Percentiles rank a stretch among this genome's conserved stretches.
phyloP scores from a whole-genome alignment of 495 filamentous ascomycete species.

The Penicillium canescens region DNA sequence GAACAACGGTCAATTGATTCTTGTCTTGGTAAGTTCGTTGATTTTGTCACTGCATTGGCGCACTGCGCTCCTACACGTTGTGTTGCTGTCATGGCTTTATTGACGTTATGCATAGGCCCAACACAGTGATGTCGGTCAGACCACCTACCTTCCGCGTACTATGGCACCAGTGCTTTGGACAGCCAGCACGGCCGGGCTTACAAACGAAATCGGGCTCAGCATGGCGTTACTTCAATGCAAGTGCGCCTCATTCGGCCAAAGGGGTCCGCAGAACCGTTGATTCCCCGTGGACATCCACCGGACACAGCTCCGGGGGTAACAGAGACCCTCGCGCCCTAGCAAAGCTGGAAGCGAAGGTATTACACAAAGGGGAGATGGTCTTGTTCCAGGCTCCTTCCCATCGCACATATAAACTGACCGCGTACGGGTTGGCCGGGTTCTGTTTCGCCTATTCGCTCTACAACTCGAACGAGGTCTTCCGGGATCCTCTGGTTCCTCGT shows the following conservation, averaged over 20 bases:
- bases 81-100: background rate
- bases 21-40: conserved; percentile 12
- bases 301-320: conserved; percentile 12
- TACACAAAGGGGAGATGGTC: conserved; percentile 32
- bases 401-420: conserved; percentile 54
- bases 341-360: conserved; percentile 34
- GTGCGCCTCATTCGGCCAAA: conserved; percentile 19
- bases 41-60: background rate
- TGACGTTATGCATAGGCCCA: conserved; percentile 18
- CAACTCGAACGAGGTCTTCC: conserved; percentile 49
- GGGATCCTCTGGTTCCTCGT: conserved; percentile 31
- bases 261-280: conserved; percentile 6
- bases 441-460: conserved; percentile 58
- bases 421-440: conserved; percentile 55
- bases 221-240: conserved; percentile 41
- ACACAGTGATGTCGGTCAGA: conserved; percentile 35
- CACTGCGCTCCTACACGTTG: background rate
- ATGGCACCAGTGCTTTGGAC: conserved; percentile 26
- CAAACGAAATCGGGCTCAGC: conserved; percentile 10
- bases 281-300: conserved; percentile 12
- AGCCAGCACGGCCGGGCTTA: conserved; percentile 12
- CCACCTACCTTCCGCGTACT: conserved; percentile 29
- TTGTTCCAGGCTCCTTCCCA: conserved; percentile 66
- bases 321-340: conserved; percentile 16
- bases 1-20: conserved; percentile 17